These are phyloP conservation scores for Lignosus rhinocerotis DNA, from an alignment of 1,284 basidiomycete species.

Conservation along the genomic window DNA sequence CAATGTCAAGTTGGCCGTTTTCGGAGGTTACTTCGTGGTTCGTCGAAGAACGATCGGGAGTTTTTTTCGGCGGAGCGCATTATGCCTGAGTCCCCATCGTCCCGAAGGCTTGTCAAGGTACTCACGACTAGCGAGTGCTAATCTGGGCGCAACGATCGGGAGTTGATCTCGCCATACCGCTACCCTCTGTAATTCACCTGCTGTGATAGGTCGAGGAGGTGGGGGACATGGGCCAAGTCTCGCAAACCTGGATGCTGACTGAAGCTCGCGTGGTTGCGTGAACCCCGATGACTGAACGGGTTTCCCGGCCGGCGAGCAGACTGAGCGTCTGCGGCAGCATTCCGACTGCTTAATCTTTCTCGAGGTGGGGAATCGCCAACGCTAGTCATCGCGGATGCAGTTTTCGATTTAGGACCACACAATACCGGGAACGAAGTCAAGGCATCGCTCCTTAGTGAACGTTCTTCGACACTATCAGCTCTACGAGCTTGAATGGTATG, in stretches of 20 bases:
- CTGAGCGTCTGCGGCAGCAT: background rate
- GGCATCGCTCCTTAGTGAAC: background rate
- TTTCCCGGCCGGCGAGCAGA: background rate
- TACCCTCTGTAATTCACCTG: slow-evolving; percentile 9
- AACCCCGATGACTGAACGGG: background rate
- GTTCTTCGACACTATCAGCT: background rate
- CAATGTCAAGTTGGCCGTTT: slow-evolving; percentile 7
- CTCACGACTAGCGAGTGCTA: too few species aligned
- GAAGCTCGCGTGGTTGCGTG: slow-evolving; percentile 8
- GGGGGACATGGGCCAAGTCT: background rate
- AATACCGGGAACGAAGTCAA: background rate
- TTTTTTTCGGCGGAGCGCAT: too few species aligned
- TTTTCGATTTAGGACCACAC: background rate
- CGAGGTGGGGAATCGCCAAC: background rate
- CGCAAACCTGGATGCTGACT: slow-evolving; percentile 7
- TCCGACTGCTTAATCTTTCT: background rate
- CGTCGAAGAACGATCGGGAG: background rate
- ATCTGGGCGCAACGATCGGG: background rate
- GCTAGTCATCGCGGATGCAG: background rate
- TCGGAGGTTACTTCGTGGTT: slow-evolving; percentile 8
- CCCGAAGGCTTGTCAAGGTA: too few species aligned
- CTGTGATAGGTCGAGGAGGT: slow-evolving; percentile 14
- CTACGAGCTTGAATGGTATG: background rate
- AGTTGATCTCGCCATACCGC: slow-evolving; percentile 2
- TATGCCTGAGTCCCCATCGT: too few species aligned